phyloP scores from a whole-genome alignment of 176 grass and related monocot species.

The barley (Hordeum vulgare) region DNA sequence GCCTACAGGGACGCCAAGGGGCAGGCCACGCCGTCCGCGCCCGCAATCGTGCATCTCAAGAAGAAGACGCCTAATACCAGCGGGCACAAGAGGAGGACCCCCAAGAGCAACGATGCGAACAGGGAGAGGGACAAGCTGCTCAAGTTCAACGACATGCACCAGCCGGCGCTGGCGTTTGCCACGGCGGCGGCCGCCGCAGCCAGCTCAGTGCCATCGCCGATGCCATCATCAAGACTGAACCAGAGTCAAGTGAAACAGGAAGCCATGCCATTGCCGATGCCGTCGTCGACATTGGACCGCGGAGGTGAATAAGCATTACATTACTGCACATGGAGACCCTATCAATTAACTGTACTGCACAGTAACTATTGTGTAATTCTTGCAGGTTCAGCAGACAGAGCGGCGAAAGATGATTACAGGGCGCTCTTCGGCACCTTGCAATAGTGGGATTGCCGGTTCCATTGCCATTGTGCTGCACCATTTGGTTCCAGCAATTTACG shows the following conservation, averaged over 20 bases:
- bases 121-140: conserved; percentile 33
- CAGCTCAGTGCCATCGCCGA: conserved; percentile 2
- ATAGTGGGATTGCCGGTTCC: conserved; percentile 3
- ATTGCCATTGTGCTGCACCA: neutral
- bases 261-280: neutral
- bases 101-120: conserved; percentile 13
- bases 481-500: neutral
- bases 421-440: conserved; percentile 36
- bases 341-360: neutral
- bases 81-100: conserved; percentile 29
- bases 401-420: neutral
- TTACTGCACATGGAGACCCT: neutral
- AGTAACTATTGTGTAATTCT: neutral
- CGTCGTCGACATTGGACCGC: neutral
- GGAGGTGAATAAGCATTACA: conserved; percentile 16
- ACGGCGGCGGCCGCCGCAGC: neutral
- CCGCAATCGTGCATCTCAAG: neutral
- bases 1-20: conserved; percentile 16
- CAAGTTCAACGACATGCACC: conserved; percentile 30
- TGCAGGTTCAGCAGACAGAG: conserved; percentile 18
- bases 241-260: conserved; percentile 5
- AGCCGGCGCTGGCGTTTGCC: conserved; percentile 28
- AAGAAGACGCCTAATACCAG: neutral
- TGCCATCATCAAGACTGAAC: neutral
- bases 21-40: neutral